Conservation (phyloP, 805 yeast genomes). For the Kodamaea laetipori region DNA sequence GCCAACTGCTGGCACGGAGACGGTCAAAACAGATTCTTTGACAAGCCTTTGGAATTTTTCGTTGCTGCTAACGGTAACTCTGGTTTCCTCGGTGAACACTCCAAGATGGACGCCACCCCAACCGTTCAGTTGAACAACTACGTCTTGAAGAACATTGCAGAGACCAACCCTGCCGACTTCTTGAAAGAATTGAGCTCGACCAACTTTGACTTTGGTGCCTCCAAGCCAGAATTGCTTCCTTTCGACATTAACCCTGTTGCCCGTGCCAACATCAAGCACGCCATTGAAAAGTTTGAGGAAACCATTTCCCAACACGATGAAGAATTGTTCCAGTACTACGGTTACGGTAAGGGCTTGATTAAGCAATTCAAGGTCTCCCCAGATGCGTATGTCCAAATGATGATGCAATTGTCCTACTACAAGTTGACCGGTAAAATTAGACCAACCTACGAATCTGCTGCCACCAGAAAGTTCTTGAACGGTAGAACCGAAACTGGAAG, state of each 20-base stretch:
- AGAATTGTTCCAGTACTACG: conserved; percentile 76
- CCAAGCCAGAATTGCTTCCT: conserved; percentile 33
- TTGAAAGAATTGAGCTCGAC: conserved; percentile 28
- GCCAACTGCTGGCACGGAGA: conserved; percentile 93
- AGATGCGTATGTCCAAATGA: conserved; percentile 89
- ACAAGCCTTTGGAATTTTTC: conserved; percentile 86
- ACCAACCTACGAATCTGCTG: conserved; percentile 95
- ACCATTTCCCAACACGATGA: conserved; percentile 71
- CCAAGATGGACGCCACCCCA: conserved; percentile 98
- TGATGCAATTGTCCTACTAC: conserved; percentile 87
- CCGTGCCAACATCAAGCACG: conserved; percentile 52
- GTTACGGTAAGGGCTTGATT: conserved; percentile 83
- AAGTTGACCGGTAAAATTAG: conserved; percentile 76
- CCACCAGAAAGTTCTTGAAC: conserved; percentile 82
- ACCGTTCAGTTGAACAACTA: conserved; percentile 84
- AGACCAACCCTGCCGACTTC: conserved; percentile 43
- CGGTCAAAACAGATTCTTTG: conserved; percentile 87
- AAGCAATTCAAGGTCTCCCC: conserved; percentile 86
- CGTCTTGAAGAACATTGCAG: conserved; percentile 57
- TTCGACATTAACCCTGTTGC: conserved; percentile 63
- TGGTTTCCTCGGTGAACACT: conserved; percentile 95
- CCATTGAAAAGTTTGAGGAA: conserved; percentile 55
- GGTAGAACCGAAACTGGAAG: conserved; percentile 97
- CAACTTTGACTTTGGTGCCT: conserved; percentile 17
- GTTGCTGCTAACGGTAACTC: conserved; percentile 81